Base-by-base conservation (phyloP, 2,329 filamentous ascomycete species). In the Penicillium griseofulvum region DNA sequence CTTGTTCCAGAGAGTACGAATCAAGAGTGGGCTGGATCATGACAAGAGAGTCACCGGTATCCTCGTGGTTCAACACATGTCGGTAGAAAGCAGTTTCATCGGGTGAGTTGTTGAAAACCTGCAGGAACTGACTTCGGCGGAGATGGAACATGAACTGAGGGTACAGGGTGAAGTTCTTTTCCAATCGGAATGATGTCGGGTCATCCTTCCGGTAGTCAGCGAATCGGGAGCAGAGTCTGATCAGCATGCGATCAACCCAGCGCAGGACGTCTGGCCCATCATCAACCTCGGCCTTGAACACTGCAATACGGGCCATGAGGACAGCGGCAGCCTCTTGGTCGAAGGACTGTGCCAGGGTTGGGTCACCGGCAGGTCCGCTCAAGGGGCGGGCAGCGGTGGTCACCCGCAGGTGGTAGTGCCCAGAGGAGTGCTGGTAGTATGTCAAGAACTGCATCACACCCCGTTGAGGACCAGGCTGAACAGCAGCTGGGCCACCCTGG, bases 101-200 rank as follows among this genome's bases (percentile, higher is more conserved):
- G 8, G 94, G 94, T 0, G 93, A 97, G 75, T 97, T 99, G 81
- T 99, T 99, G 84, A 99, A 99, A 54, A 99, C 92, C 71, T 99
- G 94, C 62, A 99, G 77, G 80, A 99, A 99, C 75, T 97, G 94
- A 76, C 91, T 96, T 75, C 94, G 86, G 66, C 94, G 89, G 58
- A 99, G 83, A 74, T 99, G 94, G 82, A 99, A 99, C 94, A 99
- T 99, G 78, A 99, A 99, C 73, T 99, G 94, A 26, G 94, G 94
- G 71, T 99, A 99, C 16, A 99, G 83, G 0, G 93, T 97, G 71
- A 99, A 99, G 80, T 99, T 99, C 85, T 97, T 97, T 76, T 99
- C 94, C 60, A 96, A 77, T 34, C 91, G 86, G 85, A 99, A 99
- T 0, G 93, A 97, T 5, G 93, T 95, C 14, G 94, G 91, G 67